A percentile compares a stretch with the other conserved stretches of the same genome.
These are phyloP conservation scores for Ophiocordyceps unilateralis DNA, from an alignment of 2,329 filamentous ascomycete genomes.

Conservation along the genomic window DNA sequence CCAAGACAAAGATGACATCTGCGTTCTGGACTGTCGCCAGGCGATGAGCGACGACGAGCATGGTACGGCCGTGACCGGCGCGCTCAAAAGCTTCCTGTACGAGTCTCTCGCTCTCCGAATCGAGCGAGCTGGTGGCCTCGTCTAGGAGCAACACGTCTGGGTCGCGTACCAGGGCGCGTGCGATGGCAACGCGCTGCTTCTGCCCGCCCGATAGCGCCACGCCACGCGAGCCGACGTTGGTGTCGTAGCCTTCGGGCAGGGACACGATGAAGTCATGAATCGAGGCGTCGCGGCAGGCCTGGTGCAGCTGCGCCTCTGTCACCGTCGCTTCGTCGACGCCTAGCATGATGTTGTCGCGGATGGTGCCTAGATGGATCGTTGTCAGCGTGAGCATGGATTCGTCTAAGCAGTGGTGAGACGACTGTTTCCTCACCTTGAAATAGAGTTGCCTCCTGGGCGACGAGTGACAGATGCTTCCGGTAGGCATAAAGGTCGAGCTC, in stretches of 20 bases:
- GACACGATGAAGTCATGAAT: constrained; percentile 55
- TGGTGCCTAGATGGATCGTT: constrained; percentile 22
- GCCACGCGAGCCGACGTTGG: constrained; percentile 48
- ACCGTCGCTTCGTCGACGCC: constrained; percentile 39
- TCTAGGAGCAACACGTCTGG: constrained; percentile 52
- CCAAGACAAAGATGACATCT: constrained; percentile 65
- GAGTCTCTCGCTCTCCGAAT: constrained; percentile 44
- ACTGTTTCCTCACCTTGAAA: constrained; percentile 35
- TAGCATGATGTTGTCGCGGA: constrained; percentile 53
- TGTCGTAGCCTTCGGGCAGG: constrained; percentile 51
- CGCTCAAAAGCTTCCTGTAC: constrained; percentile 52
- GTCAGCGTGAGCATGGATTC: neutral
- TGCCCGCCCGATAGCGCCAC: constrained; percentile 54
- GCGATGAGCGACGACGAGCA: constrained; percentile 62
- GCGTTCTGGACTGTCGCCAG: constrained; percentile 64
- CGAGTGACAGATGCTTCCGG: constrained; percentile 47
- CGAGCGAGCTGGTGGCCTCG: constrained; percentile 55
- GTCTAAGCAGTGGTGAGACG: neutral
- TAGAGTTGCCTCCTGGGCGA: constrained; percentile 58
- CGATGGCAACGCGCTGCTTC: constrained; percentile 53
- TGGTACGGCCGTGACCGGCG: constrained; percentile 42
- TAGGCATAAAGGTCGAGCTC: constrained; percentile 43
- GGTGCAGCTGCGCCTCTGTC: constrained; percentile 31
- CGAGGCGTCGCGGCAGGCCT: constrained; percentile 42
- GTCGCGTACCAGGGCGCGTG: constrained; percentile 48